These are phyloP conservation scores for Singerocomus inundabilis DNA, from an alignment of 1,284 basidiomycete species.

Conservation along the genomic window DNA sequence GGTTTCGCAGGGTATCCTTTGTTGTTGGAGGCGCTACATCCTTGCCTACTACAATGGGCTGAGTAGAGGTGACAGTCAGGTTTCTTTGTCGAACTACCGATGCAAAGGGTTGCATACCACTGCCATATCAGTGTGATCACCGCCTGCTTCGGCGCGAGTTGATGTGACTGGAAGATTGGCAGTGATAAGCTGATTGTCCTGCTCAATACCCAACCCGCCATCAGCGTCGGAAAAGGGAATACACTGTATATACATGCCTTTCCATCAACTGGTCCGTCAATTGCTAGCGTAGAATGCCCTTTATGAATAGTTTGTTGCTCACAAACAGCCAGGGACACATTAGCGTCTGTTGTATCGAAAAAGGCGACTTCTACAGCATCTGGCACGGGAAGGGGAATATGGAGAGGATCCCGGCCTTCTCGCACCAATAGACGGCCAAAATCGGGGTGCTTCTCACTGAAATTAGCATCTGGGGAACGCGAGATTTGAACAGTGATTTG, in stretches of 20 bases:
- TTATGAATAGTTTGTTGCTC: neutral
- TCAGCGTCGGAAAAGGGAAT: neutral
- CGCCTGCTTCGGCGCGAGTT: neutral
- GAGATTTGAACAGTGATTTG: neutral
- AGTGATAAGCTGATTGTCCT: neutral
- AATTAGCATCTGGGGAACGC: neutral
- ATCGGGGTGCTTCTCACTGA: neutral
- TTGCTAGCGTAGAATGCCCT: neutral
- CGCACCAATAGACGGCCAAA: conserved; percentile 1
- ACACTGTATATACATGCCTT: conserved; percentile 5
- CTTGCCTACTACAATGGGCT: conserved; percentile 5
- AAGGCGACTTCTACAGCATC: conserved; percentile 17
- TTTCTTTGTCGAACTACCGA: neutral
- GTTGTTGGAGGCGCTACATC: neutral
- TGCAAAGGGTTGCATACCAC: conserved; percentile 5
- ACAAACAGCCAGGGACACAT: neutral
- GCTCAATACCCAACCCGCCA: neutral
- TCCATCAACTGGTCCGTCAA: neutral
- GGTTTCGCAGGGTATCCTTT: neutral
- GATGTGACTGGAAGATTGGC: neutral
- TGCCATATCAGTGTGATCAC: neutral
- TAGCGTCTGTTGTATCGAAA: conserved; percentile 12
- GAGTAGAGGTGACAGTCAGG: neutral
- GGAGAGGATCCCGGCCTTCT: conserved; percentile 3
- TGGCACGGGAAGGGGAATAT: conserved; percentile 20